Evolutionary conservation across 306 rosid genomes (phyloP), one percentile per base, ranked within the genome.

Genomic region (Vigna angularis): DNA sequence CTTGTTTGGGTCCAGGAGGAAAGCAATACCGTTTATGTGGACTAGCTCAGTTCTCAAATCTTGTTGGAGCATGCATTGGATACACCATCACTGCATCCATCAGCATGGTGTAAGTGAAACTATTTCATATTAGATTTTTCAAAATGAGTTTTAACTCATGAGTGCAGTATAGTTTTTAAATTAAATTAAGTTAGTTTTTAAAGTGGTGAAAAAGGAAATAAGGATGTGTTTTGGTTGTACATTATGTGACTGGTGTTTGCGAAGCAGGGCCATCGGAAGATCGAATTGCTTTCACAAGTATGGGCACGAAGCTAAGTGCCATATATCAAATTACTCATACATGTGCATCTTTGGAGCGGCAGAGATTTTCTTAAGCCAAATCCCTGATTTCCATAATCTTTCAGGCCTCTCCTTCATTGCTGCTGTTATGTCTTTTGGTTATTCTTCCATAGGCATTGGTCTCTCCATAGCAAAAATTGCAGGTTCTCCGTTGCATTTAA

Each of bases 391-490:
- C 40, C 79, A 83, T 17, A 28, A 86, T 57, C 87, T 86, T 34
- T 77, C 89, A 1, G 30, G 74, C 18, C 87, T 86, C 71, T 86
- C 87, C 17, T 0, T 70, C 70, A 0, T 86, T 42, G 85, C 89
- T 38, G 84, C 87, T 0, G 0, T 81, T 36, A 86, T 86, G 89
- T 86, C 89, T 13, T 50, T 83, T 70, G 74, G 87, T 57, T 86
- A 86, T 51, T 34, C 85, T 70, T 14, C 40, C 50, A 83, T 86
- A 13, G 82, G 84, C 5, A 10, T 86, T 50, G 85, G 62, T 50
- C 87, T 86, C 50, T 73, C 89, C 79, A 73, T 80, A 20, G 89
- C 85, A 58, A 86, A 69, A 63, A 40, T 86, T 73, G 85, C 89
- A 83, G 89, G 89, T 86, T 30, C 34, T 30, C 34, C 34, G 34